These are phyloP conservation scores for Blastobotrys illinoisensis DNA, from an alignment of 1,139 yeast species.

Conservation along the genomic window DNA sequence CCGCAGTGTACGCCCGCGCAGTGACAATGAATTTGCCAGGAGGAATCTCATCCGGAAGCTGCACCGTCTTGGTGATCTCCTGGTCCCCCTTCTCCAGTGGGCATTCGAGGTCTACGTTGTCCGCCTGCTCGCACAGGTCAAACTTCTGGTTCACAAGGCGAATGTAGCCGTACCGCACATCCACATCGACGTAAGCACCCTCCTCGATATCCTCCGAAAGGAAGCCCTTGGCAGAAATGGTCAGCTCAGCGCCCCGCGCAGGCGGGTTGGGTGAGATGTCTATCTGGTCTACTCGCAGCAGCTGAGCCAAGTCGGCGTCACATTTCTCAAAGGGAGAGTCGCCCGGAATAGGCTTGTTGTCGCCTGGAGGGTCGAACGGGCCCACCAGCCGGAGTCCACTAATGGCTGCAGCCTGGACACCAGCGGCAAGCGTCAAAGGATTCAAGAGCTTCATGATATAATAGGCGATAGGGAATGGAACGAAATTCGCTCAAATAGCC, in stretches of 20 bases:
- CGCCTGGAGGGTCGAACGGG: constrained; percentile 11
- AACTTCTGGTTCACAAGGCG: constrained; percentile 77
- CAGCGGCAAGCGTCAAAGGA: constrained; percentile 5
- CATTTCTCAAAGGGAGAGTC: constrained; percentile 79
- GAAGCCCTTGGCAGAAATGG: constrained; percentile 68
- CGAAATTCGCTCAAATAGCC: not conserved
- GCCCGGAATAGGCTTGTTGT: constrained; percentile 57
- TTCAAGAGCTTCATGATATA: constrained; percentile 2
- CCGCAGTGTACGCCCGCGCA: constrained; percentile 84
- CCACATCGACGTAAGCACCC: constrained; percentile 92
- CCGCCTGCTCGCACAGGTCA: constrained; percentile 83
- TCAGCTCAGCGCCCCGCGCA: constrained; percentile 67
- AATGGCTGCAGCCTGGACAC: constrained; percentile 5
- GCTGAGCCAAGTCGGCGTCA: constrained; percentile 55
- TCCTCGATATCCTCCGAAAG: constrained; percentile 53
- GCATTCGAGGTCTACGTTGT: constrained; percentile 70
- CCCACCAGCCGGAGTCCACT: constrained; percentile 11
- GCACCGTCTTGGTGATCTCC: constrained; percentile 61
- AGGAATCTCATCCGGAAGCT: constrained; percentile 88
- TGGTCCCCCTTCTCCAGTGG: constrained; percentile 72
- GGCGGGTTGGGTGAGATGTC: constrained; percentile 84
- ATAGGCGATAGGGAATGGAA: not conserved
- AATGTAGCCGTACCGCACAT: constrained; percentile 88
- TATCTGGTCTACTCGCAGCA: constrained; percentile 56
- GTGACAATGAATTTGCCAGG: constrained; percentile 84